Conservation (phyloP, 1,284 basidiomycete genomes). For the Ganoderma sinense region DNA sequence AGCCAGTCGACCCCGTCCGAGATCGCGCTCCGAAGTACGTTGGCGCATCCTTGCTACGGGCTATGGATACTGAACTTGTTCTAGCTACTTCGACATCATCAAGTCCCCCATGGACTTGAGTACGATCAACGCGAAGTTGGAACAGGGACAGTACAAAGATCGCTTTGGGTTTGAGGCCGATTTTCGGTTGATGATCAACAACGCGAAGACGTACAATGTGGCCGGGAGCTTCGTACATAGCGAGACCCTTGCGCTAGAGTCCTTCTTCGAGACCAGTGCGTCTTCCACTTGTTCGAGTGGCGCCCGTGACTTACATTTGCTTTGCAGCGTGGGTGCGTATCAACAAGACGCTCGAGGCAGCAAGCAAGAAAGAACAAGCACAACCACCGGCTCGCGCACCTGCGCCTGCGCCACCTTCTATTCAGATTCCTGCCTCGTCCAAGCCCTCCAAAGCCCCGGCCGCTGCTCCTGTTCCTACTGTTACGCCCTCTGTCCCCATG, state of each 20-base stretch:
- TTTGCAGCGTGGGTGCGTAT: constrained; percentile 76
- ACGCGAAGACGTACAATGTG: constrained; percentile 90
- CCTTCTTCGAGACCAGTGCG: constrained; percentile 87
- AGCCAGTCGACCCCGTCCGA: constrained; percentile 91
- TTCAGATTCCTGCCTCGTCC: constrained; percentile 32
- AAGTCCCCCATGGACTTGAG: constrained; percentile 95
- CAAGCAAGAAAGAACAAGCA: constrained; percentile 49
- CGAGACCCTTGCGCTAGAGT: constrained; percentile 81
- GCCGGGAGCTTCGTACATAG: constrained; percentile 79
- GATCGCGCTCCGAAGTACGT: constrained; percentile 85
- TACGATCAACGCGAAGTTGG: constrained; percentile 89
- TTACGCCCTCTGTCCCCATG: constrained; percentile 50
- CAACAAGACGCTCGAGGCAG: constrained; percentile 74
- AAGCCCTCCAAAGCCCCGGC: constrained; percentile 38
- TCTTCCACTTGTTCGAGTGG: constrained; percentile 15
- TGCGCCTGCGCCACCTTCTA: constrained; percentile 1
- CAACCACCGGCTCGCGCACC: constrained; percentile 29
- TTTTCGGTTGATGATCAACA: constrained; percentile 88
- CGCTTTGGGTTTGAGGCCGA: constrained; percentile 88
- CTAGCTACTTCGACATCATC: constrained; percentile 90
- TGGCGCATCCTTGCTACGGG: neutral
- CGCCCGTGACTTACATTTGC: neutral
- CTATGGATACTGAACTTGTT: constrained; percentile 14
- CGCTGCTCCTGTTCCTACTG: constrained; percentile 39
- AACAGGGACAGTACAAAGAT: constrained; percentile 87